Evolutionary conservation across 225 moss, liverwort and hornwort genomes (phyloP).

Genomic region (Rhytidiadelphus loreus): DNA sequence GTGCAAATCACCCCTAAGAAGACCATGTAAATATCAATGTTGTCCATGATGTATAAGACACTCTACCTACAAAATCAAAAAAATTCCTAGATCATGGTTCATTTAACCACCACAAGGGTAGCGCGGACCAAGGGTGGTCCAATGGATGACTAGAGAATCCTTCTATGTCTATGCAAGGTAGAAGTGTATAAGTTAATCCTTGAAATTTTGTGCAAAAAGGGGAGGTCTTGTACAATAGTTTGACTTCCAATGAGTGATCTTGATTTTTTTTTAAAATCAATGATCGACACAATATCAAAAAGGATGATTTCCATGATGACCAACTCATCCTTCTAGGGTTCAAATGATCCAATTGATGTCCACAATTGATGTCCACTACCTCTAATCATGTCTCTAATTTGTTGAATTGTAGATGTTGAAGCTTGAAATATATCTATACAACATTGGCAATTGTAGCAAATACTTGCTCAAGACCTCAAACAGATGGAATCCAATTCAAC

Average conservation of each 20-base stretch:
- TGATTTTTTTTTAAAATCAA: neutral
- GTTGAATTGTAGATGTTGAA: no score
- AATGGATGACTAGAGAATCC: neutral
- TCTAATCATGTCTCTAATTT: no score
- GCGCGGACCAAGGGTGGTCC: accelerated
- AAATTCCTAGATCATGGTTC: accelerated
- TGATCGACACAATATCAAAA: no score
- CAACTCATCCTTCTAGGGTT: no score
- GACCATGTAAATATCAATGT: neutral
- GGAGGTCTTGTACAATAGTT: neutral
- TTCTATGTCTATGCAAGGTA: neutral
- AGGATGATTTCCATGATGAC: accelerated
- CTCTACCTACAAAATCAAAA: neutral
- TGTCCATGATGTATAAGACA: neutral
- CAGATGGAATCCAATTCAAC: no score
- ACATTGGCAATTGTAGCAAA: no score
- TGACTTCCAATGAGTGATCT: neutral
- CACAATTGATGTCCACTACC: no score
- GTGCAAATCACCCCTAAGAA: neutral
- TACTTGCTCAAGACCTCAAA: no score
- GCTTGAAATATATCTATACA: no score
- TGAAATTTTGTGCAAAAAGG: accelerated
- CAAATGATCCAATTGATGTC: no score
- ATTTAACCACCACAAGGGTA: accelerated
- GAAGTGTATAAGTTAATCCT: accelerated